These are phyloP conservation scores for Annona squamosa DNA, from an alignment of 164 flowering plant genomes.

Conservation along the genomic window DNA sequence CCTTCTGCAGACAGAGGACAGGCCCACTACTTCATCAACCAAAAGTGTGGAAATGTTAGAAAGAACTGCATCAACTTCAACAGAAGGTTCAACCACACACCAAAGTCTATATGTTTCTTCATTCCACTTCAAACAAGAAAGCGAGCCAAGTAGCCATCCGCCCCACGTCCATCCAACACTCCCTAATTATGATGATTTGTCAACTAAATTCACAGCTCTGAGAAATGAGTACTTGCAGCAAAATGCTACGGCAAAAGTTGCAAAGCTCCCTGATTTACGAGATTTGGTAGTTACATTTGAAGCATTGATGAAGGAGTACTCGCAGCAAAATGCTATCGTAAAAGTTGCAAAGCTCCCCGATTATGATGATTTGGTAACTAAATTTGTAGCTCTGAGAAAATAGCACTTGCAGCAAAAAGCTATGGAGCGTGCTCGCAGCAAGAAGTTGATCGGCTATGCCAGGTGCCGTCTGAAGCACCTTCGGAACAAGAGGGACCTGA, in stretches of 20 bases:
- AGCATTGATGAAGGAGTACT: no score
- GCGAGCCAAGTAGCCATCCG: background rate
- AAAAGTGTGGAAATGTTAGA: constrained; percentile 8
- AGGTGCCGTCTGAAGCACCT: constrained; percentile 65
- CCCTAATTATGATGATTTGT: constrained; percentile 70
- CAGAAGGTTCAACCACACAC: constrained; percentile 16
- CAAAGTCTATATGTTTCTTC: constrained; percentile 29
- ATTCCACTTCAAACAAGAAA: constrained; percentile 18
- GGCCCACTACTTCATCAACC: background rate
- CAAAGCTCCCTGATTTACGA: no score
- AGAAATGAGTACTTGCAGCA: constrained; percentile 32
- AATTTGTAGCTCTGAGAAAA: constrained; percentile 54
- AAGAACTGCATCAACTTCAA: constrained; percentile 48
- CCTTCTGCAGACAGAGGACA: background rate
- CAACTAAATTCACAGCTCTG: constrained; percentile 54
- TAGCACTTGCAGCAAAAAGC: constrained; percentile 13
- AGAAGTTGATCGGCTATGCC: constrained; percentile 48
- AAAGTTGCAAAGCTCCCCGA: constrained; percentile 58
- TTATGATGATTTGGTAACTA: constrained; percentile 60
- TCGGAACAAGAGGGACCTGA: constrained; percentile 52
- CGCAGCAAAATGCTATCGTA: no score
- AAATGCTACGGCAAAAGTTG: no score
- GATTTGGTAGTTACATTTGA: no score
- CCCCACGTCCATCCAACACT: constrained; percentile 73
- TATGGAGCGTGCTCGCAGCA: constrained; percentile 30